Evolutionary conservation across 2,329 filamentous ascomycete species (phyloP).

Genomic region (Fusarium irregulare): DNA sequence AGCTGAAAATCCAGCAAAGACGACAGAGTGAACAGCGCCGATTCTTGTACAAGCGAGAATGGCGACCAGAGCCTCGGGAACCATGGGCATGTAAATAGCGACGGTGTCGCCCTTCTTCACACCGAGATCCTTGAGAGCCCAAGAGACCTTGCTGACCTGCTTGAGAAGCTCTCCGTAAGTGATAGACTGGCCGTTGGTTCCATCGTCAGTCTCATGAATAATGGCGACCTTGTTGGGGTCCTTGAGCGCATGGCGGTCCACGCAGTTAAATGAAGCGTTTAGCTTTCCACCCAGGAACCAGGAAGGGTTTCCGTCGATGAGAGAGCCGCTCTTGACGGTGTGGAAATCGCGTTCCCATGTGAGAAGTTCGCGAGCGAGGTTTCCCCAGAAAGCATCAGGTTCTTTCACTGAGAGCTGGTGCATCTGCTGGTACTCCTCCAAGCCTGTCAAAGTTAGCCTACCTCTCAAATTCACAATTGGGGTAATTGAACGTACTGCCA

Average conservation of each 20-base stretch:
- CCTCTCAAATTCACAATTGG: not conserved
- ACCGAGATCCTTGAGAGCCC: slow-evolving; percentile 88
- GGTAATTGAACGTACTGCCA: slow-evolving; percentile 19
- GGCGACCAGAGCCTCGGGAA: slow-evolving; percentile 88
- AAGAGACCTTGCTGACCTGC: slow-evolving; percentile 84
- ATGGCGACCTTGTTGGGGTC: slow-evolving; percentile 90
- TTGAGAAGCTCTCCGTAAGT: slow-evolving; percentile 90
- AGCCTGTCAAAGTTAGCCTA: slow-evolving; percentile 51
- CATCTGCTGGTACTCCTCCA: slow-evolving; percentile 71
- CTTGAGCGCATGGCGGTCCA: slow-evolving; percentile 91
- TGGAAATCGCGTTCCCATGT: slow-evolving; percentile 90
- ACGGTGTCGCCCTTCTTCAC: slow-evolving; percentile 95
- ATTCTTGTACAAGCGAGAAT: slow-evolving; percentile 83
- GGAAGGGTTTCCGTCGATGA: slow-evolving; percentile 80
- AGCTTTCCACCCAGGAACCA: slow-evolving; percentile 93
- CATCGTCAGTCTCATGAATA: slow-evolving; percentile 95
- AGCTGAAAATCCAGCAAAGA: slow-evolving; percentile 94
- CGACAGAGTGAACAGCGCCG: slow-evolving; percentile 91
- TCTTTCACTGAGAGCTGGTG: slow-evolving; percentile 84
- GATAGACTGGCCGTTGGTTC: slow-evolving; percentile 83
- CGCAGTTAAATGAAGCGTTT: slow-evolving; percentile 94
- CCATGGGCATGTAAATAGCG: slow-evolving; percentile 96
- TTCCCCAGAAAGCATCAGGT: slow-evolving; percentile 87
- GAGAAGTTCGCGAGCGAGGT: slow-evolving; percentile 83
- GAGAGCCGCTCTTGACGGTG: slow-evolving; percentile 80